Base-by-base conservation (phyloP, 345 rosid genomes). In the Anastatica hierochuntica region DNA sequence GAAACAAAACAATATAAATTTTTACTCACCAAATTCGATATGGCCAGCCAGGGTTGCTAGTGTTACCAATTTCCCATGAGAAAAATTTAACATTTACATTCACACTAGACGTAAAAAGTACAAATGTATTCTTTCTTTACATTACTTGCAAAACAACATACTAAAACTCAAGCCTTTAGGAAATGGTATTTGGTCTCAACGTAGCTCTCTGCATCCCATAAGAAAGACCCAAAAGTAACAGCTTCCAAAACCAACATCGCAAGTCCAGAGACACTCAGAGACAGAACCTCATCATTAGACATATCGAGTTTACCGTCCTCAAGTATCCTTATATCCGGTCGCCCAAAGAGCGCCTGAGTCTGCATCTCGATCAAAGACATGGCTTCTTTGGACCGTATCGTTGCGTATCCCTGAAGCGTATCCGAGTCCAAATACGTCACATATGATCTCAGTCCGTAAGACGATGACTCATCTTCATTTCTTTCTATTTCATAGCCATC, bases 171-270 rank as follows among this genome's bases (percentile, higher is more conserved):
- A 73, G 85, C 71, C 51, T 75, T 82, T 39, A 90, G 53, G 36
- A 87, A 84, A 7, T 80, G 82, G 65, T 78, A 76, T 50, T 79
- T 90, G 44, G 92, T 74, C 64, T 90, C 98, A 31, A 80, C 95
- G 33, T 84, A 79, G 70, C 76, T 81, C 57, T 90, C 98, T 4
- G 88, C 67, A 66, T 90, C 98, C 96, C 98, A 90, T 14, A 82
- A 53, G 76, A 90, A 87, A 8, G 98, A 80, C 38, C 98, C 98
- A 16, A 87, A 84, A 26, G 85, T 79, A 33, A 80, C 92, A 3
- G 98, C 98, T 75, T 90, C 96, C 76, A 90, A 49, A 14, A 84
- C 79, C 49, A 87, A 75, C 96, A 82, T 87, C 1, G 95, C 77
- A 75, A 87, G 75, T 27, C 96, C 92, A 1, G 92, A 66, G 74